These are phyloP conservation scores for Juglanconis sp. DNA, from an alignment of 2,329 filamentous ascomycete species.

Conservation along the genomic window DNA sequence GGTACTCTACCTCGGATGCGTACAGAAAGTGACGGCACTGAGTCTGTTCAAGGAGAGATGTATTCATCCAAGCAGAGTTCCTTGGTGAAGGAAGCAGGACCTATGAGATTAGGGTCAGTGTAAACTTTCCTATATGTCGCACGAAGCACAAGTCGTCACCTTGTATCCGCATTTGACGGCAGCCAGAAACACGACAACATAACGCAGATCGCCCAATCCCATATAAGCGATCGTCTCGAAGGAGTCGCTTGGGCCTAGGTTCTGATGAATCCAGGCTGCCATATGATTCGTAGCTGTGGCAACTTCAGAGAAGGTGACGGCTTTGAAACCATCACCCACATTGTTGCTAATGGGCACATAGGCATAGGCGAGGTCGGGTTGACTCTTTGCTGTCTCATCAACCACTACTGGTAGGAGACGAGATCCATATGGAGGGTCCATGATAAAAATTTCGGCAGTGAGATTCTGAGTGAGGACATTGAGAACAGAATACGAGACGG, in stretches of 20 bases:
- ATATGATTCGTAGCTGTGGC: background rate
- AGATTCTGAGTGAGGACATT: background rate
- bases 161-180: conserved; percentile 16
- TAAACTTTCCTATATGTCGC: background rate
- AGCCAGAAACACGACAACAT: conserved; percentile 8
- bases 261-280: conserved; percentile 8
- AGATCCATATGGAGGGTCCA: conserved; percentile 2
- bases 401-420: conserved; percentile 8
- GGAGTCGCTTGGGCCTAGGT: background rate
- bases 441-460: background rate
- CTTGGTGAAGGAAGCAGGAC: conserved; percentile 8
- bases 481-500: background rate
- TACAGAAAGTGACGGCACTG: conserved; percentile 5
- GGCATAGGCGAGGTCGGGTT: conserved; percentile 5
- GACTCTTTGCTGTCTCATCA: conserved; percentile 7
- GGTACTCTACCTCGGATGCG: background rate
- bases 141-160: background rate
- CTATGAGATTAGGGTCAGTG: background rate
- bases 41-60: conserved; percentile 12
- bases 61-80: conserved; percentile 13
- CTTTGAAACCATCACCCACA: conserved; percentile 5
- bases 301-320: conserved; percentile 5
- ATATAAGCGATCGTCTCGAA: conserved; percentile 13
- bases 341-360: conserved; percentile 6
- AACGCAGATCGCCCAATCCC: conserved; percentile 6